Conservation (phyloP, 345 rosid genomes). For the Sisymbrium irio region DNA sequence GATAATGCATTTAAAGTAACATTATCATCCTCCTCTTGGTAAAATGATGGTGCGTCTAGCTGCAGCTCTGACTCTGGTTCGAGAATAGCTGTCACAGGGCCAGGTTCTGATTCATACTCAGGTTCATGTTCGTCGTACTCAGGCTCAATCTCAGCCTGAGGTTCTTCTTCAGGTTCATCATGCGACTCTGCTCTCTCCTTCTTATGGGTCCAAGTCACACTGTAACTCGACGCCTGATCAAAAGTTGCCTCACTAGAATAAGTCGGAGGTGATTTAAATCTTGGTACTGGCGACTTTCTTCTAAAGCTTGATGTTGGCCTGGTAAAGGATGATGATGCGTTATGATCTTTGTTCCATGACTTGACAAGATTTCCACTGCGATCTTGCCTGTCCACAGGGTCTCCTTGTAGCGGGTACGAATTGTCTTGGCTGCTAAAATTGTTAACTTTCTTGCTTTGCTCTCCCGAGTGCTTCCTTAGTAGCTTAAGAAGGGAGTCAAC, state of each 20-base stretch:
- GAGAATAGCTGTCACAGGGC: slow-evolving; percentile 17
- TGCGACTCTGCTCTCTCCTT: slow-evolving; percentile 32
- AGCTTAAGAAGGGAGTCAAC: slow-evolving; percentile 79
- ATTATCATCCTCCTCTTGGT: slow-evolving; percentile 26
- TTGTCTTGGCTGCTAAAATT: slow-evolving; percentile 30
- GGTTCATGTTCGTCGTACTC: slow-evolving; percentile 34
- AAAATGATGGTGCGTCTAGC: slow-evolving; percentile 27
- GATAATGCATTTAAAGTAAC: slow-evolving; percentile 33
- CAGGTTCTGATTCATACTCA: slow-evolving; percentile 36
- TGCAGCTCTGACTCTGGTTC: slow-evolving; percentile 35
- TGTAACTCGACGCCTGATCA: slow-evolving; percentile 35
- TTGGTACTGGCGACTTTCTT: slow-evolving; percentile 69
- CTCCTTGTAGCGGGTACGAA: slow-evolving; percentile 27
- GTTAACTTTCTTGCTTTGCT: slow-evolving; percentile 50
- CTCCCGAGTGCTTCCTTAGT: slow-evolving; percentile 76
- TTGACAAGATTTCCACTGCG: slow-evolving; percentile 31
- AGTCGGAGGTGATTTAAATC: slow-evolving; percentile 47
- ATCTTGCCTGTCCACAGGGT: slow-evolving; percentile 33
- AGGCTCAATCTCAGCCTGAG: slow-evolving; percentile 33
- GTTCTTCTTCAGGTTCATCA: slow-evolving; percentile 38
- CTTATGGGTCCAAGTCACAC: slow-evolving; percentile 41
- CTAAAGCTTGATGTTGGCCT: slow-evolving; percentile 83
- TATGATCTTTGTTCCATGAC: slow-evolving; percentile 35
- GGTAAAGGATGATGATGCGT: slow-evolving; percentile 42
- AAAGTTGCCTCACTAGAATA: slow-evolving; percentile 43